Evolutionary conservation across 1,284 basidiomycete genomes (phyloP).

Genomic region (Cutaneotrichosporon dermatis): DNA sequence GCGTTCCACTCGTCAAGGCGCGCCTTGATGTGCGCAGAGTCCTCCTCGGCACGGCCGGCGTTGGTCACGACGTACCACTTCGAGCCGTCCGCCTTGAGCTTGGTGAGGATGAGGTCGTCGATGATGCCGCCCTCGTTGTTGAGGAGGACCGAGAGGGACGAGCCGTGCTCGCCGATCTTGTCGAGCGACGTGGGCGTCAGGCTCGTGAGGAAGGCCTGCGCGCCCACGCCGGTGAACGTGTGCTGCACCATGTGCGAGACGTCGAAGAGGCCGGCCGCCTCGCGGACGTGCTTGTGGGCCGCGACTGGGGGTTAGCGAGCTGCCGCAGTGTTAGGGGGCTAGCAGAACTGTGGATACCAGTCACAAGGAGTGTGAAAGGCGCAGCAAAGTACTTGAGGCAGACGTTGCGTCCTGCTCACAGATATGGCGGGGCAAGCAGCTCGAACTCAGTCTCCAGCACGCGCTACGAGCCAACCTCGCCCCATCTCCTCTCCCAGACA

Average conservation of each 20-base stretch:
- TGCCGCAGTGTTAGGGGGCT: not conserved
- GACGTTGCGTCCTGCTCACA: too few relatives aligned
- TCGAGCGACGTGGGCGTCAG: slow-evolving; percentile 75
- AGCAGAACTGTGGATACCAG: not conserved
- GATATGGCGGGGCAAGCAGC: too few relatives aligned
- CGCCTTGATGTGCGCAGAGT: slow-evolving; percentile 69
- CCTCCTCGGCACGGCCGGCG: slow-evolving; percentile 77
- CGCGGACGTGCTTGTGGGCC: slow-evolving; percentile 87
- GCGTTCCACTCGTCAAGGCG: slow-evolving; percentile 72
- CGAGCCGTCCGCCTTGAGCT: slow-evolving; percentile 62
- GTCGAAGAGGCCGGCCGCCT: slow-evolving; percentile 83
- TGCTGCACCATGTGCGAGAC: slow-evolving; percentile 97
- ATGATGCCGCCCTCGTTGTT: slow-evolving; percentile 90
- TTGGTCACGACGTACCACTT: slow-evolving; percentile 96
- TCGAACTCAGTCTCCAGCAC: too few relatives aligned
- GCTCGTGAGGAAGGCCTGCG: slow-evolving; percentile 74
- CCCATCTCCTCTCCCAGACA: not conserved
- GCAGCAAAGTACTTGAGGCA: not conserved
- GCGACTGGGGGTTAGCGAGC: slow-evolving; percentile 57
- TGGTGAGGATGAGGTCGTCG: slow-evolving; percentile 84
- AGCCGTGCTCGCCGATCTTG: slow-evolving; percentile 63
- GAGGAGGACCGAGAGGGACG: slow-evolving; percentile 80
- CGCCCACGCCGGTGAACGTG: slow-evolving; percentile 69
- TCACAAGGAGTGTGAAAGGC: not conserved
- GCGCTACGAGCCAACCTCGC: not conserved